Evolutionary conservation across 169 alveolate genomes (phyloP).

Genomic region (Eimeria praecox): DNA sequence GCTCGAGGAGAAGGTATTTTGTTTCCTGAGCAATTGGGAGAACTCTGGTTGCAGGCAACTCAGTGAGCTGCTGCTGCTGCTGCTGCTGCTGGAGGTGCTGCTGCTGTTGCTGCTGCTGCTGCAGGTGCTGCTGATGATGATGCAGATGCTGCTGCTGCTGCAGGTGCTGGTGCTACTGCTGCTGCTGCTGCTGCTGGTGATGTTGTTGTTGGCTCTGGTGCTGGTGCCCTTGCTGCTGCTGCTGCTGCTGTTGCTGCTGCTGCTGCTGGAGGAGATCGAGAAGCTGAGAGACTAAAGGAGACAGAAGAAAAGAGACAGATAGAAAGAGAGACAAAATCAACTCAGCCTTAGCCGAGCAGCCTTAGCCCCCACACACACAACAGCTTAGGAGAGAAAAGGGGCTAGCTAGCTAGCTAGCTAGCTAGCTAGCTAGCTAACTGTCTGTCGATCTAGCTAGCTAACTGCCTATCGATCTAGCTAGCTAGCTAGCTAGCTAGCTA

Average conservation of each 20-base stretch:
- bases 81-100: not conserved
- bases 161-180: too few relatives aligned
- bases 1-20: conserved; percentile 26
- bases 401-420: not conserved
- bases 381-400: too few relatives aligned
- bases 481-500: conserved; percentile 34
- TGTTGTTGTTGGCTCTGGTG: too few relatives aligned
- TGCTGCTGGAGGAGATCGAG: too few relatives aligned
- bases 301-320: not conserved
- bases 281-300: too few relatives aligned
- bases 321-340: not conserved
- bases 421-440: not conserved
- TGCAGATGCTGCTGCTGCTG: too few relatives aligned
- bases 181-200: too few relatives aligned
- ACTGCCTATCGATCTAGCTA: not conserved
- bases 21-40: conserved; percentile 1
- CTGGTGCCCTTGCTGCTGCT: not conserved
- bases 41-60: conserved; percentile 32
- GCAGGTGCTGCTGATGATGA: not conserved
- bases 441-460: too few relatives aligned
- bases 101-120: conserved; percentile 34
- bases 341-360: too few relatives aligned
- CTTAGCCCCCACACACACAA: too few relatives aligned
- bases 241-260: not conserved
- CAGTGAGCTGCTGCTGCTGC: not conserved